Evolutionary conservation across 768 basidiomycete genomes (phyloP), one percentile per base, ranked within the genome.

Genomic region (Asterophora lycoperdoides): DNA sequence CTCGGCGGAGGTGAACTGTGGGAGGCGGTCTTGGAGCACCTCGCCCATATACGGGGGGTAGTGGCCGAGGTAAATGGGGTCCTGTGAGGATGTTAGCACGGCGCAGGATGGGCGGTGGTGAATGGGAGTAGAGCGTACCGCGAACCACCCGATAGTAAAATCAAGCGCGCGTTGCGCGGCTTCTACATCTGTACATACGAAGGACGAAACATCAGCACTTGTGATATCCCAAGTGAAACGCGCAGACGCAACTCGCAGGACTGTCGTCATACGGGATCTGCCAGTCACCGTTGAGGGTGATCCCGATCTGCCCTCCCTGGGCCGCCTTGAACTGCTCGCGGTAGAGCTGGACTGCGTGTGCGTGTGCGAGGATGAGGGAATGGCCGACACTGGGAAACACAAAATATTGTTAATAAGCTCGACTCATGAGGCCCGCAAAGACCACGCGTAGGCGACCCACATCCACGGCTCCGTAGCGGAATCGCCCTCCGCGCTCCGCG

Each of bases 341-440:
- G 60, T 88, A 89, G 10, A 78, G 60, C 58, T 86, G 77, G 36
- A 77, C 77, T 5, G 83, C 81, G 52, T 78, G 67, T 4, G 83
- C 85, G 53, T 89, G 89, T 0, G 87, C 71, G 14, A 89, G 71
- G 43, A 89, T 81, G 37, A 86, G 64, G 55, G 74, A 75, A 65
- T 88, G 86, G 1, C 74, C 82, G 42, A 83, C 84, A 48, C 83
- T 86, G 56, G n/a, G n/a, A n/a, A n/a, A n/a, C n/a, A n/a, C n/a
- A n/a, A n/a, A n/a, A n/a, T n/a, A n/a, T n/a, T n/a, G n/a, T n/a
- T n/a, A n/a, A n/a, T n/a, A n/a, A n/a, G n/a, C n/a, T n/a, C n/a
- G n/a, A n/a, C n/a, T n/a, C n/a, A n/a, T n/a, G n/a, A n/a, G n/a
- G 8, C 33, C 15, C 20, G 36, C 14, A 35, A 38, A 45, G 41